Evolutionary conservation across 305 asterid species (phyloP).

Genomic region (Solanum hybrid): DNA sequence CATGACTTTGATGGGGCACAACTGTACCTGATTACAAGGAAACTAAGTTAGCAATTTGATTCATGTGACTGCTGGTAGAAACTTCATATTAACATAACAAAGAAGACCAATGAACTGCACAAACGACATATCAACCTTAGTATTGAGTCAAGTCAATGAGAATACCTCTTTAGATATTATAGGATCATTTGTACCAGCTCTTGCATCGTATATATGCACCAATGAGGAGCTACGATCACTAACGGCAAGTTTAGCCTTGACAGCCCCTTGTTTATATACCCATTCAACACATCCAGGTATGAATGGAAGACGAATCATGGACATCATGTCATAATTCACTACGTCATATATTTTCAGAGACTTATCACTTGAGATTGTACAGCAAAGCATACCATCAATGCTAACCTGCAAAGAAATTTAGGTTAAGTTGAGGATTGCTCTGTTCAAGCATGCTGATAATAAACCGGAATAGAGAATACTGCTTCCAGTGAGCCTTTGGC

Average conservation of each 20-base stretch:
- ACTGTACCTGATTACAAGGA: constrained; percentile 51
- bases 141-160: neutral
- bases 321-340: constrained; percentile 96
- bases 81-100: constrained; percentile 5
- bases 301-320: constrained; percentile 86
- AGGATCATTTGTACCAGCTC: constrained; percentile 85
- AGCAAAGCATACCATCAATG: constrained; percentile 83
- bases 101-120: neutral
- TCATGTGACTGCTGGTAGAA: neutral
- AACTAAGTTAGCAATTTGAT: neutral
- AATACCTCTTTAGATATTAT: constrained; percentile 70
- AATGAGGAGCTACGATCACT: constrained; percentile 76
- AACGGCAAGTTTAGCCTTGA: constrained; percentile 80
- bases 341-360: constrained; percentile 93
- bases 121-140: neutral
- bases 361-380: constrained; percentile 89
- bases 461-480: neutral
- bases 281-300: constrained; percentile 86
- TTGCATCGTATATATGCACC: constrained; percentile 82
- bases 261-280: constrained; percentile 92
- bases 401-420: constrained; percentile 66
- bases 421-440: constrained; percentile 11
- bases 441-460: neutral
- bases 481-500: neutral
- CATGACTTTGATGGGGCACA: constrained; percentile 73